A percentile compares a stretch with the other conserved stretches of the same genome.
phyloP scores from a whole-genome alignment of 2,329 filamentous ascomycete genomes.

The Fusarium pininemorale region DNA sequence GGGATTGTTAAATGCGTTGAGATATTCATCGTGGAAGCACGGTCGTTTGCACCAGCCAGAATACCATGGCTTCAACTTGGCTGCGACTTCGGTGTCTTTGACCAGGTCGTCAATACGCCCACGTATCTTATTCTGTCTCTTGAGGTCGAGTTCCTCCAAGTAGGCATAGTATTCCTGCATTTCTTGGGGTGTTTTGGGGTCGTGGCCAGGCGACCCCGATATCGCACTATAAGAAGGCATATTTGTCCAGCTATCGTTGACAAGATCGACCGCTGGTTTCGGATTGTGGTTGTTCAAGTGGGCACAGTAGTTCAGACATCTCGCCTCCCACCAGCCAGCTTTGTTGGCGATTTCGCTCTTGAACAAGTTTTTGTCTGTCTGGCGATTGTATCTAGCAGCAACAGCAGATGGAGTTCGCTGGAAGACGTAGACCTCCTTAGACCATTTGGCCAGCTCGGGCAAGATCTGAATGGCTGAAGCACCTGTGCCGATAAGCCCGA shows the following conservation, averaged over 20 bases:
- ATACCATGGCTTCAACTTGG: neutral
- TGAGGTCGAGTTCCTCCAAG: neutral
- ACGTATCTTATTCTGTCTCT: neutral
- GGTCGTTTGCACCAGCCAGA: neutral
- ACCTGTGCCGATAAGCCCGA: neutral
- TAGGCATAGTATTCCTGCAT: neutral
- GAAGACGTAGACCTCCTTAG: neutral
- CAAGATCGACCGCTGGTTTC: neutral
- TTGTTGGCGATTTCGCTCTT: neutral
- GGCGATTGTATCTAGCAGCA: neutral
- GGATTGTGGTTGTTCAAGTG: neutral
- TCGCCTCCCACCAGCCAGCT: neutral
- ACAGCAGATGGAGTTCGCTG: neutral
- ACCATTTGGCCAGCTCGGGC: neutral
- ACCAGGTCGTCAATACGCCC: neutral
- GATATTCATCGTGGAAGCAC: neutral
- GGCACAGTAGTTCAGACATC: neutral
- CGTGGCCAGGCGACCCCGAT: neutral
- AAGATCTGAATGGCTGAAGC: neutral
- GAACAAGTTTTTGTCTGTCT: neutral
- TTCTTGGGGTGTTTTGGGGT: neutral
- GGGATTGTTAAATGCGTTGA: neutral
- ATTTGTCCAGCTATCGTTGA: neutral
- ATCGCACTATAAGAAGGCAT: neutral
- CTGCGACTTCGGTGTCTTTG: neutral